Percentiles rank a stretch among this genome's conserved stretches.
phyloP scores from a whole-genome alignment of 352 stramenopile genomes.

The Thalassiosira oceanica region DNA sequence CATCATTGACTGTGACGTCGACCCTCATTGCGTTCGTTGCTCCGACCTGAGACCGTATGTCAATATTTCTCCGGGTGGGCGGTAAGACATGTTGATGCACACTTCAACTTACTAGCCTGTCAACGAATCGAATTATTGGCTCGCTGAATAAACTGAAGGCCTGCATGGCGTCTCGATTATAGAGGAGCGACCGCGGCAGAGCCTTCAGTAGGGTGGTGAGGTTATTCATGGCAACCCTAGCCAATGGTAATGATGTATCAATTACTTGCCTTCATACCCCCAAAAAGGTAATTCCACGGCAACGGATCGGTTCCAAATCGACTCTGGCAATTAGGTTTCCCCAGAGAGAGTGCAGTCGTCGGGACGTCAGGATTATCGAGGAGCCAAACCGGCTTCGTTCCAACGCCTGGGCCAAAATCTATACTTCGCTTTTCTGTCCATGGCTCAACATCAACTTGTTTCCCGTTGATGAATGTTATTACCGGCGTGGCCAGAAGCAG shows the following conservation, averaged over 20 bases:
- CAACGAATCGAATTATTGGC: constrained; percentile 58
- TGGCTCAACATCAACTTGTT: constrained; percentile 36
- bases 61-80: no score
- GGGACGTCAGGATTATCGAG: constrained; percentile 60
- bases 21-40: constrained; percentile 62
- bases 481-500: constrained; percentile 44
- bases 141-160: constrained; percentile 51
- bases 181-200: constrained; percentile 41
- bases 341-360: constrained; percentile 34
- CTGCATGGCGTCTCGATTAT: constrained; percentile 55
- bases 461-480: constrained; percentile 42
- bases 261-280: no score
- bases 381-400: constrained; percentile 35
- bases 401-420: constrained; percentile 45
- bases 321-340: constrained; percentile 32
- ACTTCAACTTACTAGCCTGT: constrained; percentile 58
- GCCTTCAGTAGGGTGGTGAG: constrained; percentile 53
- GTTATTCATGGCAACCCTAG: no score
- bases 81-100: no score
- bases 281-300: constrained; percentile 59
- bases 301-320: constrained; percentile 50
- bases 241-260: no score
- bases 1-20: constrained; percentile 22
- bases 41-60: no score
- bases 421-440: constrained; percentile 47